These are phyloP conservation scores for Botrytis hyacinthi DNA, from an alignment of 2,329 filamentous ascomycete genomes.

Conservation along the genomic window DNA sequence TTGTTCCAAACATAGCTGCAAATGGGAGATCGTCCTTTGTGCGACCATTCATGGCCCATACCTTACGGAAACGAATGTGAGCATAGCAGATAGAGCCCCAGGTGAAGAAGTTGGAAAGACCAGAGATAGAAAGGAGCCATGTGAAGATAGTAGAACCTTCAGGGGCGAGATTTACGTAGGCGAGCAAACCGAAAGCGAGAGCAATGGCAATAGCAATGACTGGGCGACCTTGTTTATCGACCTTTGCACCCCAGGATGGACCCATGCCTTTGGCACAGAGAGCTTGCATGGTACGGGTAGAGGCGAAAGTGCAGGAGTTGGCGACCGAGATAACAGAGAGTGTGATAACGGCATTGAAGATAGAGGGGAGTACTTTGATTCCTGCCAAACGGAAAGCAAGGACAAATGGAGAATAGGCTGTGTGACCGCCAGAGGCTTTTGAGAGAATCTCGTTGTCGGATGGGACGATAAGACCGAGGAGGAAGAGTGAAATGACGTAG, in stretches of 20 bases:
- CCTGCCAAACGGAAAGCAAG: constrained; percentile 85
- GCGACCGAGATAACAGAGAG: constrained; percentile 87
- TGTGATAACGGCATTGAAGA: constrained; percentile 94
- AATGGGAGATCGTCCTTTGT: constrained; percentile 50
- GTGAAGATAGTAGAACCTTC: constrained; percentile 61
- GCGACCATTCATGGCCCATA: constrained; percentile 59
- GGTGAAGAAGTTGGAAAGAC: constrained; percentile 71
- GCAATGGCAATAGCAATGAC: constrained; percentile 50
- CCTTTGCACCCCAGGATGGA: constrained; percentile 71
- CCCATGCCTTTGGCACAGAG: constrained; percentile 85
- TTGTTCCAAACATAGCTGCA: constrained; percentile 52
- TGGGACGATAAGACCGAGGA: constrained; percentile 81
- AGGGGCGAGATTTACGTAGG: constrained; percentile 58
- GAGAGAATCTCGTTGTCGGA: constrained; percentile 65
- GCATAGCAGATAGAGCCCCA: constrained; percentile 68
- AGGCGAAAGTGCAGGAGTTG: constrained; percentile 89
- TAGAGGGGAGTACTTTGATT: constrained; percentile 75
- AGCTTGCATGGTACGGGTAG: constrained; percentile 84
- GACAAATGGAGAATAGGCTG: constrained; percentile 79
- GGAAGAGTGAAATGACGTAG: constrained; percentile 78
- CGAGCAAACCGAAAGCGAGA: constrained; percentile 57
- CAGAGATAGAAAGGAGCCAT: constrained; percentile 71
- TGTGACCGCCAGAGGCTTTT: constrained; percentile 61
- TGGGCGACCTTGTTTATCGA: constrained; percentile 78
- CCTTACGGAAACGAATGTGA: constrained; percentile 64